Base-by-base conservation (phyloP, 768 basidiomycete species). In the Termitomyces sp. region DNA sequence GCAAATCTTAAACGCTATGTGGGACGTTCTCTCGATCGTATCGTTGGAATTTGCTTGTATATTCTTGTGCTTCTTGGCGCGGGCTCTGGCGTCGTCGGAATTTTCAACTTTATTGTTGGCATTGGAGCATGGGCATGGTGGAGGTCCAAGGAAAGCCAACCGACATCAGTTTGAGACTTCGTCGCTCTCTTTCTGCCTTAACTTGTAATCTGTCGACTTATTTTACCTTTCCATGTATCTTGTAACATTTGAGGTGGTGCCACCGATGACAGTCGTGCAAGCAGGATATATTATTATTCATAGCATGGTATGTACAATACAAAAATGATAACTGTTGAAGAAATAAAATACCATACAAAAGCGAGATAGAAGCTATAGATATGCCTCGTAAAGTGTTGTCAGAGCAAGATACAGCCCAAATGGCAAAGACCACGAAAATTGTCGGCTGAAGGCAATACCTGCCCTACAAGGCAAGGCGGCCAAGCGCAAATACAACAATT, bases 21-120 rank as follows among this genome's bases (percentile, higher is more conserved):
- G 0, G 95, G 95, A 2, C 82, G 84, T 37, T 62, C 66, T 0
- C 70, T 93, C 42, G 95, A 94, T 68, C 84, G 90, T 57, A 56
- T 86, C 41, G 69, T 96, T 53, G 96, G 96, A 10, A 77, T 85
- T 59, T 70, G 81, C 9, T 98, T 95, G 95, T 90, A 82, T 78
- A 41, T 89, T 10, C 70, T 95, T 60, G 79, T 85, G 21, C 56
- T 90, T 37, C 68, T 93, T 19, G 95, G 95, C 21, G 87, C 87
- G 23, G 93, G 93, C 23, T 87, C 87, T 19, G 76, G 80, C 2
- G 65, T 75, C n/a, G 67, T 92, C 56, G 92, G 91, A 0, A 60
- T 89, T 32, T 83, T 86, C 63, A 92, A 92, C 67, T 83, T 88
- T 65, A 57, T 86, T 45, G 65, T 91, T n/a, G 84, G 89, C 19